Conservation (phyloP, 2,329 filamentous ascomycete species). For the Colletotrichum eremochloae region DNA sequence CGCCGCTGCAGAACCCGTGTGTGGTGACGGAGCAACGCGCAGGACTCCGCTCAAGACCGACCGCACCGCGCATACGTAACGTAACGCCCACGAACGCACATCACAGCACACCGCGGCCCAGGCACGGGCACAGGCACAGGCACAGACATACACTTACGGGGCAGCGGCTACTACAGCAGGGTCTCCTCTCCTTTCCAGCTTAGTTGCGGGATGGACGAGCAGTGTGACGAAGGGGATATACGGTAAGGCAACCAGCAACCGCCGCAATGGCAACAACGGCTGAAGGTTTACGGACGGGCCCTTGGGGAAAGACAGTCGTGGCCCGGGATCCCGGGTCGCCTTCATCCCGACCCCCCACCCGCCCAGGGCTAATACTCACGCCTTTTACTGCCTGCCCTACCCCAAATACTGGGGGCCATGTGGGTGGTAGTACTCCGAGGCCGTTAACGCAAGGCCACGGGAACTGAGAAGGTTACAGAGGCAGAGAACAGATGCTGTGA, state of each 20-base stretch:
- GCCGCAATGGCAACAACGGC: not conserved
- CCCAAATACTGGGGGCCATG: not conserved
- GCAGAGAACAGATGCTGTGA: not conserved
- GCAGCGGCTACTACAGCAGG: not conserved
- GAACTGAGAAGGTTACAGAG: not conserved
- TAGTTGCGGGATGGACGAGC: not conserved
- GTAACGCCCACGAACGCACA: not conserved
- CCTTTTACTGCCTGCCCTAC: not conserved
- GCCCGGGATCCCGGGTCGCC: conserved; percentile 2
- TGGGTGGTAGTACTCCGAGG: not conserved
- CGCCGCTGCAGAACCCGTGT: conserved; percentile 40
- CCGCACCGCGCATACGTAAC: not conserved
- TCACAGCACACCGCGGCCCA: not conserved
- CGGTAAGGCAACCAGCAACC: not conserved
- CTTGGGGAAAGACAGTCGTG: not conserved
- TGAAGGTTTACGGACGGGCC: conserved; percentile 12
- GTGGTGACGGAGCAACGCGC: conserved; percentile 19
- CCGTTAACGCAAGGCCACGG: not conserved
- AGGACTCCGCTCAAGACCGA: not conserved
- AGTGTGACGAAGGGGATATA: not conserved
- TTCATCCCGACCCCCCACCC: not conserved
- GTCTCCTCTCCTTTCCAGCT: not conserved
- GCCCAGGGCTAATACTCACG: not conserved
- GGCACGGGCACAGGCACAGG: not conserved
- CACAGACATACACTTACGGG: not conserved